Base-by-base conservation (phyloP, 2,329 filamentous ascomycete genomes). In the Sporothrix euskadiensis region DNA sequence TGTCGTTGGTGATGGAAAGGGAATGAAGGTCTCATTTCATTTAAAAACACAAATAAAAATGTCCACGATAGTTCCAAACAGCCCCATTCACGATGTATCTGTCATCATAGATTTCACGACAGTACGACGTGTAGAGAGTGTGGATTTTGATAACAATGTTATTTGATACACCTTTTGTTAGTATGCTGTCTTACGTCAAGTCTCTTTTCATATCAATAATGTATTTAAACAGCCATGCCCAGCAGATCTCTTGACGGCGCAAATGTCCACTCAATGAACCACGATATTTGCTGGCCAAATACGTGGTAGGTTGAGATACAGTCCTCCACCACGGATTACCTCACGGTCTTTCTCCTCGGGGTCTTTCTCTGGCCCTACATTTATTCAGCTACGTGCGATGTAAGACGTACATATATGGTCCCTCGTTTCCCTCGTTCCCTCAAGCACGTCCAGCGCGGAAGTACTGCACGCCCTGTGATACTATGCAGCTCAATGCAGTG, bases 401-500 rank as follows among this genome's bases (percentile, higher is more conserved):
- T 47, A 26, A n/a, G 39, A 41, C 39, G 22, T 47, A 22, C 39
- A 56, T 4, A 26, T 19, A 4, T n/a, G 57, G 57, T 63, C 19
- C 56, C 56, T 35, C 35, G 35, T 35, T 35, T 26, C 52, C n/a
- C 52, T 56, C 22, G n/a, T 56, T 35, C 35, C 35, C 35, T 26
- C 26, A 26, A 35, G 35, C 35, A 63, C n/a, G 14, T 12, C 41
- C 39, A 41, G n/a, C n/a, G 59, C 59, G 59, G 35, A 16, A 44
- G 59, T 19, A 39, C 6, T 8, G 32, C 4, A 39, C 32, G 0
- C 10, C 44, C 61, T 8, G 61, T 47, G n/a, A 44, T 65, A 26
- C 61, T 65, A 44, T 65, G 61, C 61, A 3, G 61, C 44, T n/a
- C 61, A 26, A 65, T 47, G 61, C 61, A 65, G 39, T 9, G 39